phyloP scores from a whole-genome alignment of 148 eudicot species.

The Chenopodium quinoa region DNA sequence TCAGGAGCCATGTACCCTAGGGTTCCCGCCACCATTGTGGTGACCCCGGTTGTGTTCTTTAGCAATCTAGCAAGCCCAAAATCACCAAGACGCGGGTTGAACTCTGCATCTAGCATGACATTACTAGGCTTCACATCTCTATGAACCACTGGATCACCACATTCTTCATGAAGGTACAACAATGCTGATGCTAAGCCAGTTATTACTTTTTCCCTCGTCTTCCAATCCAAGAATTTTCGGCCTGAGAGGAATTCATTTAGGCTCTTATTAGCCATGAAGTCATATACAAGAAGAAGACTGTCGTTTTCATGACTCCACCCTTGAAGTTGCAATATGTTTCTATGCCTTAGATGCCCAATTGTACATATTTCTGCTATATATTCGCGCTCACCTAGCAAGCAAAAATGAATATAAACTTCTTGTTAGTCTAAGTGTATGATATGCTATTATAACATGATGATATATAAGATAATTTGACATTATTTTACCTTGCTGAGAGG shows the following conservation, averaged over 20 bases:
- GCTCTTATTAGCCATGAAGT: constrained; percentile 73
- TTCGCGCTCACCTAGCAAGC: constrained; percentile 52
- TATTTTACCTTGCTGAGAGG: constrained; percentile 52
- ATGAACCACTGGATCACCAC: constrained; percentile 61
- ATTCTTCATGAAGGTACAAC: constrained; percentile 69
- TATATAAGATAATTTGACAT: background rate
- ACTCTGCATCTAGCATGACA: constrained; percentile 61
- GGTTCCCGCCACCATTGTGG: constrained; percentile 73
- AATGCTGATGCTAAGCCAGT: constrained; percentile 56
- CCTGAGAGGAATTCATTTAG: constrained; percentile 50
- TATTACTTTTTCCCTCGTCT: constrained; percentile 43
- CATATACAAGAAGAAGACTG: constrained; percentile 61
- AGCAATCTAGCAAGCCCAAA: constrained; percentile 70
- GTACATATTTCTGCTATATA: constrained; percentile 71
- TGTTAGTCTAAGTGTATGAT: background rate
- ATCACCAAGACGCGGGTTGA: constrained; percentile 62
- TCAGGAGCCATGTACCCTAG: constrained; percentile 80
- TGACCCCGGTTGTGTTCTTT: constrained; percentile 40
- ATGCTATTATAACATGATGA: background rate
- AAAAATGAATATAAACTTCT: background rate
- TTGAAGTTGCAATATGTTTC: constrained; percentile 57
- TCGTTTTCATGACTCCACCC: constrained; percentile 77
- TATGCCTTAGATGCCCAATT: constrained; percentile 68
- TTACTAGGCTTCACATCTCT: constrained; percentile 77
- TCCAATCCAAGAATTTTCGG: constrained; percentile 37